Evolutionary conservation across 257 asterid genomes (phyloP).

Genomic region (Gardenia jasminoides): DNA sequence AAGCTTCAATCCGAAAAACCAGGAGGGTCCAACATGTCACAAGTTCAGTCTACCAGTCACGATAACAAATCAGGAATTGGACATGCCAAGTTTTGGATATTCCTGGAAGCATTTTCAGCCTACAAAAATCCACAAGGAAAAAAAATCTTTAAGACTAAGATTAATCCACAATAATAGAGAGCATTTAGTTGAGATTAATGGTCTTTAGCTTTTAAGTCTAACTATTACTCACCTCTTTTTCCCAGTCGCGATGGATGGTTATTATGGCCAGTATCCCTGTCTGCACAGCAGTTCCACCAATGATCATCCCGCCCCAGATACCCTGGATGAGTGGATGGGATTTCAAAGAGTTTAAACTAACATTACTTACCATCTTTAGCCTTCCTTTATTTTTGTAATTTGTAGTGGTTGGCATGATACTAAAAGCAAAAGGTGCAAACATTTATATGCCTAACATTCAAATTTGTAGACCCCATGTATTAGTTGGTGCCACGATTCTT

Average conservation of each 20-base stretch:
- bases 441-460: too few relatives aligned
- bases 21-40: too few relatives aligned
- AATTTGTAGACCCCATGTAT: too few relatives aligned
- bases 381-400: background rate
- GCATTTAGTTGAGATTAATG: background rate
- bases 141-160: too few relatives aligned
- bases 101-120: background rate
- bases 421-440: too few relatives aligned
- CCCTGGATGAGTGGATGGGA: background rate
- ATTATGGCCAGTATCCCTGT: conserved; percentile 7
- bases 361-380: background rate
- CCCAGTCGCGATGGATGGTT: conserved; percentile 8
- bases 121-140: background rate
- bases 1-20: background rate
- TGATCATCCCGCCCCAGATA: conserved; percentile 10
- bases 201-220: too few relatives aligned
- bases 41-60: background rate
- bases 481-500: too few relatives aligned
- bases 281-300: conserved; percentile 16
- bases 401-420: too few relatives aligned
- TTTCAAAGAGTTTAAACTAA: too few relatives aligned
- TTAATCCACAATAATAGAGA: background rate
- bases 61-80: conserved; percentile 1
- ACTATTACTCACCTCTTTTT: background rate
- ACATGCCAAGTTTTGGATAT: background rate